Evolutionary conservation across 2,329 filamentous ascomycete species (phyloP).

Genomic region (Juglanconis juglandina): DNA sequence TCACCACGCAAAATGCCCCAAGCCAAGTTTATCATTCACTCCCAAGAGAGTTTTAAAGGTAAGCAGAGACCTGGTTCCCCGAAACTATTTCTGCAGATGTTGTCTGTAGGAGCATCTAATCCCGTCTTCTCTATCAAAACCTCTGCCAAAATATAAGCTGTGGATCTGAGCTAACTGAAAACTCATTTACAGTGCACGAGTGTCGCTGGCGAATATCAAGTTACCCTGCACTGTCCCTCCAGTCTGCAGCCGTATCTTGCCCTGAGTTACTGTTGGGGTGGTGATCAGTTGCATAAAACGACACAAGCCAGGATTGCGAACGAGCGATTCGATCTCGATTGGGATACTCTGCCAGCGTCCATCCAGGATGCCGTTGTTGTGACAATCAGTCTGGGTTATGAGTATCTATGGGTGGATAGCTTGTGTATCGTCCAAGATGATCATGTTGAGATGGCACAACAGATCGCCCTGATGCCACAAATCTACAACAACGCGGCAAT

Average conservation of each 20-base stretch:
- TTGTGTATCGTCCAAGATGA: conserved; percentile 4
- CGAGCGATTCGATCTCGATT: neutral
- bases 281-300: neutral
- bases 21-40: neutral
- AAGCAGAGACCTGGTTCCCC: neutral
- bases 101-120: no score
- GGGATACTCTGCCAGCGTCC: neutral
- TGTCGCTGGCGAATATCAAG: neutral
- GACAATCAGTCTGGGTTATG: neutral
- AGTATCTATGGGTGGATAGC: conserved; percentile 1
- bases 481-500: neutral
- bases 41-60: neutral
- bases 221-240: neutral
- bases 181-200: neutral
- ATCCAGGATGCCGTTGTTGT: conserved; percentile 3
- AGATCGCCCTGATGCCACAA: neutral
- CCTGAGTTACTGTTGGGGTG: conserved; percentile 9
- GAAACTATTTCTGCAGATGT: neutral
- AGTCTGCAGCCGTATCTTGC: neutral
- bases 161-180: no score
- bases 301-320: neutral
- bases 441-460: neutral
- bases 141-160: no score
- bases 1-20: neutral
- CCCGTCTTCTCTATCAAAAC: no score